Percentiles rank a stretch among this genome's conserved stretches.
Conservation (phyloP, 169 alveolate species). For the Plasmodium ovale region DNA sequence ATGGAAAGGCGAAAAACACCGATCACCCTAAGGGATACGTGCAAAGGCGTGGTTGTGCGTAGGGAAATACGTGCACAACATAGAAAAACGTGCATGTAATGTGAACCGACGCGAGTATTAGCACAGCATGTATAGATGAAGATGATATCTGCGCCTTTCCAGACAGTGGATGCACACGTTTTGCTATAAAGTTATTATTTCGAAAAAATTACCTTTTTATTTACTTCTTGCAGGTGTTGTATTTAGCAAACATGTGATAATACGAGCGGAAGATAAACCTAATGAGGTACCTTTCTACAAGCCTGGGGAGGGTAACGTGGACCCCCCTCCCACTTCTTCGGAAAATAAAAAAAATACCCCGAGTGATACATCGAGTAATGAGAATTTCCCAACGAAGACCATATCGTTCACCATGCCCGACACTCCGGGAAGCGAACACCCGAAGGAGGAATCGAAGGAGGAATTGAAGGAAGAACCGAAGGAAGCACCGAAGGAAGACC, state of each 20-base stretch:
- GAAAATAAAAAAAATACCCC: not conserved
- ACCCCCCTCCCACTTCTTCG: not conserved
- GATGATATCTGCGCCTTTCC: too few species aligned
- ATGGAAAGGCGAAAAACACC: too few species aligned
- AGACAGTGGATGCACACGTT: too few species aligned
- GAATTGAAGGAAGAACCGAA: not conserved
- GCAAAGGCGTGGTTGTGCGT: too few species aligned
- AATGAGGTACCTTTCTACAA: too few species aligned
- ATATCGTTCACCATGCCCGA: constrained; percentile 25
- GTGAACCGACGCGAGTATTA: too few species aligned
- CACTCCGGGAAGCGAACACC: not conserved
- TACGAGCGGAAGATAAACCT: constrained; percentile 1
- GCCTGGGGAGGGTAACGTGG: not conserved
- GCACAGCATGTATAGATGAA: too few species aligned
- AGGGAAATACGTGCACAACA: too few species aligned
- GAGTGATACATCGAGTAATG: constrained; percentile 7
- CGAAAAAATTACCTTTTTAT: not conserved
- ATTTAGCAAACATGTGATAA: constrained; percentile 9
- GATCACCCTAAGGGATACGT: too few species aligned
- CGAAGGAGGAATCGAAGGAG: not conserved
- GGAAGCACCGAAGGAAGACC: not conserved
- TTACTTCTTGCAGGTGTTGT: constrained; percentile 5
- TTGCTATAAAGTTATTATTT: too few species aligned
- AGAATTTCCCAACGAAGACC: constrained; percentile 9
- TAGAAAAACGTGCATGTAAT: too few species aligned